A percentile compares a stretch with the other conserved stretches of the same genome.
phyloP scores from a whole-genome alignment of 2,329 filamentous ascomycete genomes.

The Monilinia fructicola region DNA sequence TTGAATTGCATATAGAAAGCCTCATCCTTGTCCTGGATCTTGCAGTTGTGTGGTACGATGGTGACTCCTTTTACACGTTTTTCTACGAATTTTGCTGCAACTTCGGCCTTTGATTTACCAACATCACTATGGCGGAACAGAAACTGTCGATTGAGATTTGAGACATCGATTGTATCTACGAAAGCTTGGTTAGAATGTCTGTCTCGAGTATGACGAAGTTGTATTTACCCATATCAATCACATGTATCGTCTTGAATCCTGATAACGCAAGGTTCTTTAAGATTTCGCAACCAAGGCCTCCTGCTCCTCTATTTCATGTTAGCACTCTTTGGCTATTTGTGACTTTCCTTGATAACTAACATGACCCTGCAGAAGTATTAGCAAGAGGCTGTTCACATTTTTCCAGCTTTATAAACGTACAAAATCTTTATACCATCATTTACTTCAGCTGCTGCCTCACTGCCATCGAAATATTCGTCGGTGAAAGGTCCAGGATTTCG shows the following conservation, averaged over 20 bases:
- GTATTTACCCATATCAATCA: constrained; percentile 88
- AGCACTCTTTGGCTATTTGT: constrained; percentile 1
- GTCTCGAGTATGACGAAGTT: neutral
- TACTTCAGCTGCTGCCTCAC: constrained; percentile 53
- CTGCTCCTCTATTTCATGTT: constrained; percentile 68
- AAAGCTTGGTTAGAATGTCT: constrained; percentile 24
- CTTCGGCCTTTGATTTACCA: constrained; percentile 88
- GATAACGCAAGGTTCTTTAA: constrained; percentile 94
- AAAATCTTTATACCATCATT: constrained; percentile 73
- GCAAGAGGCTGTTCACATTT: constrained; percentile 28
- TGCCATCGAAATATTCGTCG: constrained; percentile 54
- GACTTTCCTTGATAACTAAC: constrained; percentile 33
- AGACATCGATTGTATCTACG: constrained; percentile 94
- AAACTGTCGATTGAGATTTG: constrained; percentile 96
- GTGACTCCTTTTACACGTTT: constrained; percentile 83
- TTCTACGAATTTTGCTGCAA: constrained; percentile 89
- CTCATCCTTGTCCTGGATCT: constrained; percentile 95
- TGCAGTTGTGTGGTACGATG: constrained; percentile 91
- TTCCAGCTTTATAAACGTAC: constrained; percentile 44
- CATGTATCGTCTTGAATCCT: constrained; percentile 94
- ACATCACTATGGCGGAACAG: constrained; percentile 91
- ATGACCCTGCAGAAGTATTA: constrained; percentile 35
- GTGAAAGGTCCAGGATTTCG: constrained; percentile 78
- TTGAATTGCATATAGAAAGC: constrained; percentile 97
- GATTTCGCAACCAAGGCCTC: constrained; percentile 93